Evolutionary conservation across 2,329 filamentous ascomycete species (phyloP), one percentile per base, ranked within the genome.

Genomic region (Colletotrichum musae): DNA sequence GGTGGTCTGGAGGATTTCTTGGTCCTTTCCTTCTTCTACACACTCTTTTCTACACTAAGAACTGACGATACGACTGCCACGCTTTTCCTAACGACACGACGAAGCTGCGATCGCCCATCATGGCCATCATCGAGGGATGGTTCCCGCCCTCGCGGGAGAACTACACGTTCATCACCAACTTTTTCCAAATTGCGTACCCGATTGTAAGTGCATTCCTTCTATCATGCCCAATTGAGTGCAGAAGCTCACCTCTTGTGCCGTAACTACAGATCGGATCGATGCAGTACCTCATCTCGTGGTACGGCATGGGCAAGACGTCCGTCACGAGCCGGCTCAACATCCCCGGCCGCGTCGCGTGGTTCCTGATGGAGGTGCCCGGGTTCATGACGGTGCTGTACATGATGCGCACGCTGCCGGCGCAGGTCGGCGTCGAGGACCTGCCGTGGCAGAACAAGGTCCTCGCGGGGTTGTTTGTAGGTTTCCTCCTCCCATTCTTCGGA

Each of bases 241-340:
- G 4, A 16, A 9, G 41, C 62, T 74, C 68, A 73, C 59, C 15
- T 12, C 12, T 18, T n/a, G 45, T 52, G 12, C 15, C 53, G 64
- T 72, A 61, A 71, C 36, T 21, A 13, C 70, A 97, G 94, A 76
- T 94, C 72, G 91, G 91, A 0, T 87, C 89, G 1, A 59, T 89
- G 24, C 94, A 97, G 89, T 97, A 92, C 91, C 68, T 91, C 64
- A 82, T 87, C n/a, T 87, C 89, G 64, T 97, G 89, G 87, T 96
- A 98, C 79, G 93, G 93, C 58, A 94, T 95, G 84, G 96, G 96
- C 79, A 98, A 98, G 82, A 97, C 95, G 3, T 97, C 94, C 4
- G 87, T 90, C 18, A 77, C 86, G 3, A 94, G 92, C 74, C 83
- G 83, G 13, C 84, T 96, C 78, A 99, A 99, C 81, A 80, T 98